Percentiles rank a stretch among this genome's conserved stretches.
phyloP scores from a whole-genome alignment of 495 filamentous ascomycete species.

The Penicillium coffeae region DNA sequence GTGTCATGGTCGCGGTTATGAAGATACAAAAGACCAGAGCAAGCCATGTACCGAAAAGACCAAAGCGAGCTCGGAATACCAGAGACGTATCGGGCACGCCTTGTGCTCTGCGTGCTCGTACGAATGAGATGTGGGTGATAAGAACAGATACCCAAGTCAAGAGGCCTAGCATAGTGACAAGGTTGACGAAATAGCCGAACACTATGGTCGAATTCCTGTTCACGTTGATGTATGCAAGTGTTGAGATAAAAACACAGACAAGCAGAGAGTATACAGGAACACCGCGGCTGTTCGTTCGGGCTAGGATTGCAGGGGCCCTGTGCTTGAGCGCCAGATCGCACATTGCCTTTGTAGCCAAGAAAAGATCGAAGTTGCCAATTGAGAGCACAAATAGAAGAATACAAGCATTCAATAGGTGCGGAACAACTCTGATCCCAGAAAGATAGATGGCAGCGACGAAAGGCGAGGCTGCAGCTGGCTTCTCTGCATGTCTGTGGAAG shows the following conservation, averaged over 20 bases:
- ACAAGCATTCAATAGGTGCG: slow-evolving; percentile 56
- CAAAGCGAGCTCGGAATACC: slow-evolving; percentile 70
- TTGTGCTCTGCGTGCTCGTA: slow-evolving; percentile 65
- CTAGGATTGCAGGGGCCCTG: slow-evolving; percentile 67
- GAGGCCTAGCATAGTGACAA: slow-evolving; percentile 73
- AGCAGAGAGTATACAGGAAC: slow-evolving; percentile 68
- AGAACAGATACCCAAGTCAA: slow-evolving; percentile 70
- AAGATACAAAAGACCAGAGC: slow-evolving; percentile 63
- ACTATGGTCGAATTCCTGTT: slow-evolving; percentile 56
- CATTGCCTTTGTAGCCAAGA: slow-evolving; percentile 65
- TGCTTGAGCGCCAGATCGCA: slow-evolving; percentile 69
- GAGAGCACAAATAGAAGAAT: slow-evolving; percentile 75
- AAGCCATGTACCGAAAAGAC: slow-evolving; percentile 59
- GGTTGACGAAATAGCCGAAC: slow-evolving; percentile 75
- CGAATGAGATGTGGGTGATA: slow-evolving; percentile 72
- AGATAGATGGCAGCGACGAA: slow-evolving; percentile 57
- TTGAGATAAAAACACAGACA: slow-evolving; percentile 52
- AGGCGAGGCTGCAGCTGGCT: slow-evolving; percentile 46
- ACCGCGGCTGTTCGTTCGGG: slow-evolving; percentile 61
- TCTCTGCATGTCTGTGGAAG: slow-evolving; percentile 18
- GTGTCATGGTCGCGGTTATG: slow-evolving; percentile 70
- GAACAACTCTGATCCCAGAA: slow-evolving; percentile 47
- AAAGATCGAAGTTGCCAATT: slow-evolving; percentile 63
- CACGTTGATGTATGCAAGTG: slow-evolving; percentile 73
- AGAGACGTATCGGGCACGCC: slow-evolving; percentile 57